Conservation (phyloP, 2,329 filamentous ascomycete species). For the Cryoendolithus antarcticus region DNA sequence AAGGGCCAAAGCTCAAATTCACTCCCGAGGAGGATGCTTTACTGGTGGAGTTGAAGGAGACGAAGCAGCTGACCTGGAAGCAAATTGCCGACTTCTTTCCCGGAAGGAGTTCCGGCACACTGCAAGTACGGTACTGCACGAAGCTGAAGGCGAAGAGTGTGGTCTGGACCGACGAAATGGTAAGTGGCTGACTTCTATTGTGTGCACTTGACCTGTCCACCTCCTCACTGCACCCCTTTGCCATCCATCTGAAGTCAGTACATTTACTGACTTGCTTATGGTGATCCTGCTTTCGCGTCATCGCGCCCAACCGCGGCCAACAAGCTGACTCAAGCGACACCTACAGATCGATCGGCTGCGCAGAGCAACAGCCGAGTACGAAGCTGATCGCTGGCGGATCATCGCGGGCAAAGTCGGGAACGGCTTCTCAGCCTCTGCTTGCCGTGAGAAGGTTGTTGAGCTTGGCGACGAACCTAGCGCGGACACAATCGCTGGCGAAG, state of each 20-base stretch:
- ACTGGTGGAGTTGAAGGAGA: conserved; percentile 82
- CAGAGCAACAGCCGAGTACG: conserved; percentile 68
- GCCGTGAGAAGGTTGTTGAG: conserved; percentile 65
- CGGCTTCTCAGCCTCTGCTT: conserved; percentile 77
- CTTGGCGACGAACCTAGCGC: conserved; percentile 24
- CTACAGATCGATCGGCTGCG: conserved; percentile 63
- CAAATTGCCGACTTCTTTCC: conserved; percentile 96
- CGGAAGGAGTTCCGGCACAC: conserved; percentile 73
- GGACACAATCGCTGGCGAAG: too few species aligned
- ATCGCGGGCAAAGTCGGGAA: conserved; percentile 82
- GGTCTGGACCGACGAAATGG: conserved; percentile 87
- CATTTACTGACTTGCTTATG: too few species aligned
- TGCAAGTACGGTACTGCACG: conserved; percentile 90
- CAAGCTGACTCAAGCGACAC: conserved; percentile 18
- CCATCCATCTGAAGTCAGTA: too few species aligned
- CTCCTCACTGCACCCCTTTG: background rate
- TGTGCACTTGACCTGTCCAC: too few species aligned
- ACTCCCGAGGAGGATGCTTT: conserved; percentile 83
- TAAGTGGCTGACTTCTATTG: conserved; percentile 33
- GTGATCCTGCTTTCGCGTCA: too few species aligned
- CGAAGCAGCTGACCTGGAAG: conserved; percentile 91
- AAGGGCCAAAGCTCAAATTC: conserved; percentile 86
- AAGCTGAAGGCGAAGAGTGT: conserved; percentile 91
- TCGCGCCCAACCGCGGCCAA: background rate
- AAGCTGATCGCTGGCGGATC: conserved; percentile 86